phyloP scores from a whole-genome alignment of 371 early-diverging fungal genomes.

The Mortierella sp. region DNA sequence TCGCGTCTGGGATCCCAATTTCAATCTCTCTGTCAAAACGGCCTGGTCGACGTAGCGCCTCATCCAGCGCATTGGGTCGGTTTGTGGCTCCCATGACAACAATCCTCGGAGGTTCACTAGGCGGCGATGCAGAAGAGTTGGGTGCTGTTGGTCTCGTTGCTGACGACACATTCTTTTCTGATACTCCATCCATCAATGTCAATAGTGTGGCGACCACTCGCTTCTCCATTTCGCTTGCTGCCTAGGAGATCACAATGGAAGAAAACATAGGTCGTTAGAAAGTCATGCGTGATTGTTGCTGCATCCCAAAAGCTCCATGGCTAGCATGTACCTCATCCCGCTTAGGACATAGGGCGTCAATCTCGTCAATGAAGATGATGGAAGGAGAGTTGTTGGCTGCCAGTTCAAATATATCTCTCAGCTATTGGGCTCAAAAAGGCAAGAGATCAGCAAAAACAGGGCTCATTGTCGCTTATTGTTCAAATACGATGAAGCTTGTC shows the following conservation, averaged over 20 bases:
- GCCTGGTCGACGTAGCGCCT: conserved; percentile 97
- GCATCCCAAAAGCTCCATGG: not conserved
- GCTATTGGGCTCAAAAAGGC: conserved; percentile 40
- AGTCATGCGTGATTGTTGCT: too few species aligned
- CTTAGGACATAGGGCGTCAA: conserved; percentile 95
- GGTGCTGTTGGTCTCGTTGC: conserved; percentile 12
- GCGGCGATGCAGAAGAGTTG: not conserved
- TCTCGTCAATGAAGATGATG: conserved; percentile 99
- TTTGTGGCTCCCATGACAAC: conserved; percentile 98
- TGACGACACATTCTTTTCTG: conserved; percentile 33
- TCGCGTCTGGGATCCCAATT: conserved; percentile 90
- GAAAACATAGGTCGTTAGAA: too few species aligned
- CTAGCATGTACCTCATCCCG: conserved; percentile 74
- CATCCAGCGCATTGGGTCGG: conserved; percentile 93
- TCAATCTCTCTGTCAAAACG: conserved; percentile 97
- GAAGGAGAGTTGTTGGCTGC: conserved; percentile 88
- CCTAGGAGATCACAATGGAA: conserved; percentile 46
- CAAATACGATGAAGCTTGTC: too few species aligned
- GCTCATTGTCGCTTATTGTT: too few species aligned
- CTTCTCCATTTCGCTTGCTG: conserved; percentile 81
- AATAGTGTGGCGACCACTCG: conserved; percentile 97
- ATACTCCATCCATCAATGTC: conserved; percentile 96
- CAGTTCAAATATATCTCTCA: conserved; percentile 84
- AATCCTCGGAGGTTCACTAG: conserved; percentile 55
- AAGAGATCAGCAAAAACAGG: not conserved